phyloP scores from a whole-genome alignment of 805 yeast genomes.

The Isabelozyma gotoi region DNA sequence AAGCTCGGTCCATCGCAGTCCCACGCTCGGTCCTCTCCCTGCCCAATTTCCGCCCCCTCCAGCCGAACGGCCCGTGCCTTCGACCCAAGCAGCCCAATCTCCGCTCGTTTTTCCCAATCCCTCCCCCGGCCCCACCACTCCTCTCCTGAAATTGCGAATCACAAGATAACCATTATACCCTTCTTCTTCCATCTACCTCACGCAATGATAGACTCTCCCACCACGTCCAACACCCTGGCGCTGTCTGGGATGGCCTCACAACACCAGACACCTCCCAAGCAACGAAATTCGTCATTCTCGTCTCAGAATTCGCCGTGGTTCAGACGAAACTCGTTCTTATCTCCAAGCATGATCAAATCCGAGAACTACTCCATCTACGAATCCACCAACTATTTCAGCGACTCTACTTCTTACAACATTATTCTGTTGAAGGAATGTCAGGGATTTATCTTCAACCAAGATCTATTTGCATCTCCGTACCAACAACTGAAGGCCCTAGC shows the following conservation, averaged over 20 bases:
- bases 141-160: neutral
- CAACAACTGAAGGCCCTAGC: slow-evolving; percentile 51
- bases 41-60: neutral
- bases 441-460: slow-evolving; percentile 78
- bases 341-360: slow-evolving; percentile 54
- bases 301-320: slow-evolving; percentile 52
- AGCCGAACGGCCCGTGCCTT: too few relatives aligned
- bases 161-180: neutral
- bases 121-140: neutral
- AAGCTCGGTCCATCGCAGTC: too few relatives aligned
- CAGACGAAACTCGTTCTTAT: slow-evolving; percentile 55
- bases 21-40: neutral
- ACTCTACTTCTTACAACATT: slow-evolving; percentile 26
- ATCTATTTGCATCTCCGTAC: slow-evolving; percentile 68
- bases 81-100: too few relatives aligned
- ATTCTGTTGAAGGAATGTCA: slow-evolving; percentile 61
- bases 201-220: neutral
- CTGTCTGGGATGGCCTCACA: neutral
- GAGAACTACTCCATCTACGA: slow-evolving; percentile 59
- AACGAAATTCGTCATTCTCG: slow-evolving; percentile 26
- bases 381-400: slow-evolving; percentile 31
- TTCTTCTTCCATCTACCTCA: neutral
- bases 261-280: slow-evolving; percentile 9
- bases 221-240: neutral
- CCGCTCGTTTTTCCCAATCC: neutral